phyloP scores from a whole-genome alignment of 768 basidiomycete species.

The Phaeolepiota aurea region DNA sequence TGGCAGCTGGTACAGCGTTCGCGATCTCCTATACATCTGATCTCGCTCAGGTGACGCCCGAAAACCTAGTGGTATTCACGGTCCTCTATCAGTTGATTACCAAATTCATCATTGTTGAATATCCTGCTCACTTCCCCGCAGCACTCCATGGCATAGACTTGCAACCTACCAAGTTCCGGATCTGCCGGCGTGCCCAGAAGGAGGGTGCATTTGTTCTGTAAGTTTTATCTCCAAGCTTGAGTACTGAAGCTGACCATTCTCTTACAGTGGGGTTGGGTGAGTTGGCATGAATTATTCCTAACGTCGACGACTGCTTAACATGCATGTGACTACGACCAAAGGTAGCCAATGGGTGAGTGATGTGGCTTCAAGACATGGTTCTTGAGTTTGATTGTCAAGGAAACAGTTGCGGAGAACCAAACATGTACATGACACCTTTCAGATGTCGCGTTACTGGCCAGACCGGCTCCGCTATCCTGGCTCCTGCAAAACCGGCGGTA shows the following conservation, averaged over 20 bases:
- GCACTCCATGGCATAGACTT: constrained; percentile 34
- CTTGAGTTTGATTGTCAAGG: neutral
- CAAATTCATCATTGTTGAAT: no score
- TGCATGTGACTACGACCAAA: constrained; percentile 15
- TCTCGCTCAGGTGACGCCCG: constrained; percentile 26
- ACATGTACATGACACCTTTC: constrained; percentile 36
- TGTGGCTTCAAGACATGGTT: neutral
- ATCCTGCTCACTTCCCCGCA: no score
- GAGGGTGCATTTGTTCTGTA: constrained; percentile 35
- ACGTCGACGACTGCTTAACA: no score
- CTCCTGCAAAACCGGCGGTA: constrained; percentile 23
- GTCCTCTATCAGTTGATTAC: constrained; percentile 27
- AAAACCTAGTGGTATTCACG: constrained; percentile 36
- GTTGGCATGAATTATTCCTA: constrained; percentile 4
- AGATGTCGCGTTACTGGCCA: constrained; percentile 28
- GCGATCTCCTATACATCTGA: constrained; percentile 37
- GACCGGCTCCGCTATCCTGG: constrained; percentile 20
- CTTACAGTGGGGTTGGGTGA: constrained; percentile 34
- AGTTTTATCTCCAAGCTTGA: no score
- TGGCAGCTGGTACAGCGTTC: constrained; percentile 38
- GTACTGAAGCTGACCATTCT: no score
- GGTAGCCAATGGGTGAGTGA: constrained; percentile 8
- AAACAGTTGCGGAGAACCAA: constrained; percentile 30
- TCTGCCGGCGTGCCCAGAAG: constrained; percentile 33
- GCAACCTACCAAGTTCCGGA: constrained; percentile 32